Evolutionary conservation across 2,329 filamentous ascomycete genomes (phyloP).

Genomic region (Botrytis pseudocinerea): DNA sequence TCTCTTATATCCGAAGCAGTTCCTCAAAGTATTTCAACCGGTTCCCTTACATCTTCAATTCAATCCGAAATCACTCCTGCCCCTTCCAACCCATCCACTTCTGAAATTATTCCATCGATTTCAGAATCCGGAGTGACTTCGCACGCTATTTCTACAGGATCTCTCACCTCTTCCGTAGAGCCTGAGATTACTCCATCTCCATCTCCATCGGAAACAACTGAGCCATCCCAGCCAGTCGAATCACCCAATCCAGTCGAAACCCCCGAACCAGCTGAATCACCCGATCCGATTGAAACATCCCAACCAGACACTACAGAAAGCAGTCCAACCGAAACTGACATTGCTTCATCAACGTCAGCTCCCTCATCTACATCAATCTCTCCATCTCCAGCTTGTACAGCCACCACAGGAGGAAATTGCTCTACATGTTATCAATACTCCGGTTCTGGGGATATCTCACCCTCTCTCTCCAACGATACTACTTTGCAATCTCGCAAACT

Average conservation of each 20-base stretch:
- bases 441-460: background rate
- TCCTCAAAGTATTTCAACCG: background rate
- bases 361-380: background rate
- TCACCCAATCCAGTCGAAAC: background rate
- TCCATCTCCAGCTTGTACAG: background rate
- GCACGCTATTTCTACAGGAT: background rate
- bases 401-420: background rate
- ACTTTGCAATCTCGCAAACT: background rate
- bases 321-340: background rate
- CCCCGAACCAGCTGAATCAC: background rate
- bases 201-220: background rate
- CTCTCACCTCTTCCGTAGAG: background rate
- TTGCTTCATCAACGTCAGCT: background rate
- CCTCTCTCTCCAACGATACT: background rate
- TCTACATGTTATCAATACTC: conserved; percentile 11
- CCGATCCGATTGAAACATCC: background rate
- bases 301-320: background rate
- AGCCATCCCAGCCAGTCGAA: background rate
- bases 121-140: background rate
- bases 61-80: background rate
- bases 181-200: background rate
- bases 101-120: background rate
- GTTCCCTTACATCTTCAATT: background rate
- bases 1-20: background rate
- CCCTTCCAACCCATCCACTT: background rate